phyloP scores from a whole-genome alignment of 805 yeast genomes.

The Wickerhamiella qilinensis region DNA sequence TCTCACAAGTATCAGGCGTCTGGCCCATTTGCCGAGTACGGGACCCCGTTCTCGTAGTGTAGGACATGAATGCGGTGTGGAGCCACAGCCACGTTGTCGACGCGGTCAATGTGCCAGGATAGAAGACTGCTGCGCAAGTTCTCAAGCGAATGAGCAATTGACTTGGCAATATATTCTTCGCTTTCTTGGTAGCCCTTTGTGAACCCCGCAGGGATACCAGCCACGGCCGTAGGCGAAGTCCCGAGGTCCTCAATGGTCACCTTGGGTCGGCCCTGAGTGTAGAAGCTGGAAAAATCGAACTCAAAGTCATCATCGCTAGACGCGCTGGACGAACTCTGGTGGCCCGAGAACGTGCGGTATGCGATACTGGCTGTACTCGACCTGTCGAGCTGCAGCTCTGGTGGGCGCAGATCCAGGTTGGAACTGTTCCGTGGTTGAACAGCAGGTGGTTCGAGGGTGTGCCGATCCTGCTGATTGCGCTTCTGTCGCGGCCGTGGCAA shows the following conservation, averaged over 20 bases:
- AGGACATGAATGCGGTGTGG: background rate
- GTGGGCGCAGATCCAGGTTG: background rate
- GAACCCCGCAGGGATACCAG: background rate
- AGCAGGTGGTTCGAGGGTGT: background rate
- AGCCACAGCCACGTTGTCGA: background rate
- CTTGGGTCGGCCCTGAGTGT: background rate
- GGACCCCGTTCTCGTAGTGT: background rate
- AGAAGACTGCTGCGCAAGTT: background rate
- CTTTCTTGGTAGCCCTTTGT: background rate
- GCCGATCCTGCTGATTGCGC: background rate
- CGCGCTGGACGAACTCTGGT: background rate
- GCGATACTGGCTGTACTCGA: background rate
- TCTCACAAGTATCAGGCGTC: too few species aligned
- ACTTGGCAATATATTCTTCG: background rate
- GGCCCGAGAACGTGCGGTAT: background rate
- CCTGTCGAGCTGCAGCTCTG: background rate
- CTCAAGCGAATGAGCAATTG: background rate
- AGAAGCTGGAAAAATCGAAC: background rate
- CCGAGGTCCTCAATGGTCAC: background rate
- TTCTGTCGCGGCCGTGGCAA: too few species aligned
- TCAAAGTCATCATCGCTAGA: background rate
- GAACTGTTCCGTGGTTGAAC: background rate
- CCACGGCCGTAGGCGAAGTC: background rate
- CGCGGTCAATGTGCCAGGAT: background rate
- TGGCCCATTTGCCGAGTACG: background rate